Evolutionary conservation across 23 red algal species (phyloP), one percentile per base, ranked within the genome.

Genomic region (Gracilaria domingensis): DNA sequence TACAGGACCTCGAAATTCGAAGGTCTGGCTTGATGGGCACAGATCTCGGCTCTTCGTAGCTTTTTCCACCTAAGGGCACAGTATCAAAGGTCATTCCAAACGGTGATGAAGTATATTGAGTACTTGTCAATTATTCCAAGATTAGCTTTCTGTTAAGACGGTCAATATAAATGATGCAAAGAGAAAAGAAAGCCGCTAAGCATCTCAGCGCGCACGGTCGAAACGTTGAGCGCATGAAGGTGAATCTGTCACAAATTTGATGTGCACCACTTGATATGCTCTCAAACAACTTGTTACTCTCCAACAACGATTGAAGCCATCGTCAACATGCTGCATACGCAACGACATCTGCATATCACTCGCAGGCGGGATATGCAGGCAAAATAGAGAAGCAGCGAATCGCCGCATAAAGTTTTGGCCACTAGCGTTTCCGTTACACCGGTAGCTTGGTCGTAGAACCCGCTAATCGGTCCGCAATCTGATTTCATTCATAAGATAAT

Each of bases 391-490:
- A 29, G 59, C n/a, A 29, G 64, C 11, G 64, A 69, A 69, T 37
- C 23, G 33, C 11, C 18, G 7, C 64, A 37, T 8, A 11, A n/a
- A 13, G 12, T 69, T 24, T 14, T 37, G 11, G 28, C 64, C 32
- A 32, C 25, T 12, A 13, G 5, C 2, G 0, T 49, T 77, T 12
- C 32, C 35, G 40, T 82, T 82, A 82, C 26, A 82, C 79, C 2
- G 79, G 79, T 65, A 82, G 30, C 79, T 82, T 82, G 16, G 53
- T 40, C 1, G 53, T 59, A 53, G 79, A 62, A 42, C 79, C 79
- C 7, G 79, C 79, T 82, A 82, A 65, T 62, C 79, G 28, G 30
- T 82, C 79, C 1, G 58, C 79, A 26, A 82, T 33, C 79, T 82
- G 53, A 7, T 51, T 51, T 4, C 62, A 30, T 0, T 30, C 4